Base-by-base conservation (phyloP, 2,329 filamentous ascomycete species). In the Ophiostoma populinum region DNA sequence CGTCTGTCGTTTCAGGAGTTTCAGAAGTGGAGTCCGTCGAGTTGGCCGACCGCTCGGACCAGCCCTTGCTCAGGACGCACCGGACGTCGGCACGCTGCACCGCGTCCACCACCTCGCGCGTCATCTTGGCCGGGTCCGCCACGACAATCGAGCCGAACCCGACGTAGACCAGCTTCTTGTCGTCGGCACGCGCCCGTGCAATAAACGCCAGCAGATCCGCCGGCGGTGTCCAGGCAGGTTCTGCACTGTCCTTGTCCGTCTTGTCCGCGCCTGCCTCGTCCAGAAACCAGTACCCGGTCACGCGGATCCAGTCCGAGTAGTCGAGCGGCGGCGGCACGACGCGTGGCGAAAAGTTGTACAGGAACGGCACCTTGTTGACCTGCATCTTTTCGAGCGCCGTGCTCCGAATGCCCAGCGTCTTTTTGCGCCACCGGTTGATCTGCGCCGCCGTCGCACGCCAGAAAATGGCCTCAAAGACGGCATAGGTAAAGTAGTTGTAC, bases 211-310 rank as follows among this genome's bases (percentile, higher is more conserved):
- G 59, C 6, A 98, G 67, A 32, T 87, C 83, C 19, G 65, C 54
- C 0, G 86, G 80, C 2, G 90, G 85, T 30, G 67, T 64, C 65
- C 76, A 95, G 18, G 63, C 58, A 18, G 32, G n/a, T n/a, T n/a
- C n/a, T n/a, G n/a, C n/a, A n/a, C n/a, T 21, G 7, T 21, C 16
- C 15, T 34, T 31, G n/a, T 27, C 33, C 13, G 32, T 34, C 6
- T 27, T 35, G 5, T 6, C 24, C 6, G 29, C 25, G 12, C 25
- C 42, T 7, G 41, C 44, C 53, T 94, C 87, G 45, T 93, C 79
- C 32, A 98, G 59, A 55, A 98, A 95, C 90, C 90, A 98, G 57
- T 98, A 95, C 0, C 90, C 90, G 0, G 90, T 95, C 7, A 95
- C 82, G 28, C 83, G 74, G 52, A 98, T 90, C 90, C 90, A 98